These are phyloP conservation scores for Coemansia sp. DNA, from an alignment of 371 early-diverging fungal species.

Conservation along the genomic window DNA sequence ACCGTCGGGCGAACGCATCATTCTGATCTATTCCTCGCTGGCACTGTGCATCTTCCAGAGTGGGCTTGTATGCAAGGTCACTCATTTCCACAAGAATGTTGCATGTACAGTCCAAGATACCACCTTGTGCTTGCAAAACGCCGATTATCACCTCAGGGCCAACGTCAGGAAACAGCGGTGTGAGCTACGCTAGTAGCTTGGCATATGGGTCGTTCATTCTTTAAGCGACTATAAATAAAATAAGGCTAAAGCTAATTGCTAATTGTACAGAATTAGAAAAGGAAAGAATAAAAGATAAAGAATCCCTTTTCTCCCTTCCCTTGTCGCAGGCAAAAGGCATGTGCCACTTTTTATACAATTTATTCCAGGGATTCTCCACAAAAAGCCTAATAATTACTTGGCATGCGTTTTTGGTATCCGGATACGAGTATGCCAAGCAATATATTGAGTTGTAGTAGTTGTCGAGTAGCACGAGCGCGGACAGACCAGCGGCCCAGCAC, in stretches of 20 bases:
- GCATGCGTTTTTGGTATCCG: too few relatives aligned
- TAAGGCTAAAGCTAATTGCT: not conserved
- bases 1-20: slow-evolving; percentile 14
- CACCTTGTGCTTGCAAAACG: slow-evolving; percentile 58
- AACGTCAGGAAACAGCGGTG: slow-evolving; percentile 59
- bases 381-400: too few relatives aligned
- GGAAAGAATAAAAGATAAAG: not conserved
- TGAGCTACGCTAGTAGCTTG: slow-evolving; percentile 14
- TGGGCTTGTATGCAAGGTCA: slow-evolving; percentile 37
- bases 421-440: too few relatives aligned
- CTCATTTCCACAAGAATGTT: slow-evolving; percentile 53
- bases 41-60: slow-evolving; percentile 16
- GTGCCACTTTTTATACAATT: not conserved
- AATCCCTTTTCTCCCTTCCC: not conserved
- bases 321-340: not conserved
- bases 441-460: too few relatives aligned
- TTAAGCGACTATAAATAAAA: not conserved
- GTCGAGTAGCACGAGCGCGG: too few relatives aligned
- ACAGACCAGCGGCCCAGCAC: too few relatives aligned
- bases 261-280: not conserved
- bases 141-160: slow-evolving; percentile 58
- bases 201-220: slow-evolving; percentile 24
- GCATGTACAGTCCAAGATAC: slow-evolving; percentile 55
- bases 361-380: too few relatives aligned
- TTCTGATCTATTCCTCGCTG: slow-evolving; percentile 10